phyloP scores from a whole-genome alignment of 805 yeast genomes.

The Candida silvatica region DNA sequence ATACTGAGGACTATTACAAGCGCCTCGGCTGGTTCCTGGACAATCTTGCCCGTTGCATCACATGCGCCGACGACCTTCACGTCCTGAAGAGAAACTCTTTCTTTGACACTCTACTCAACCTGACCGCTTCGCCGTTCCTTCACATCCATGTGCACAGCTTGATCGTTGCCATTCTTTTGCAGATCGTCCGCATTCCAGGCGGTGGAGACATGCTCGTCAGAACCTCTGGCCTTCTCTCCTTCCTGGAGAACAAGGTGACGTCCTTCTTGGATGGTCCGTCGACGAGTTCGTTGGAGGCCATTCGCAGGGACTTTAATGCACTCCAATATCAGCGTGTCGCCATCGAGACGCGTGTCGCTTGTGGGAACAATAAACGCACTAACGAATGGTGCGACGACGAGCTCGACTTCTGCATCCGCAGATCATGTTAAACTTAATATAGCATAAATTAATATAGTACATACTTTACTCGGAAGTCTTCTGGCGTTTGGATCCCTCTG shows the following conservation, averaged over 20 bases:
- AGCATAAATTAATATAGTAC: too few relatives aligned
- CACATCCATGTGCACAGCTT: constrained; percentile 29
- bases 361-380: constrained; percentile 45
- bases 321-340: constrained; percentile 36
- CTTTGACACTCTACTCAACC: constrained; percentile 59
- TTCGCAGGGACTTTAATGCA: constrained; percentile 22
- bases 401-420: constrained; percentile 13
- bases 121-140: constrained; percentile 43
- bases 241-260: constrained; percentile 26
- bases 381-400: constrained; percentile 56
- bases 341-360: constrained; percentile 26
- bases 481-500: too few relatives aligned
- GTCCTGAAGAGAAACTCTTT: constrained; percentile 44
- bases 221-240: constrained; percentile 40
- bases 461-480: too few relatives aligned
- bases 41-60: constrained; percentile 38
- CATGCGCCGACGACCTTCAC: constrained; percentile 41
- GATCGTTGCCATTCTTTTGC: constrained; percentile 34
- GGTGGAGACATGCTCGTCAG: constrained; percentile 54
- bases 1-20: constrained; percentile 39
- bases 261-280: not conserved
- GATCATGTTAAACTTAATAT: not conserved
- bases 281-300: not conserved
- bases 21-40: constrained; percentile 63
- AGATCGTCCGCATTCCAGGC: constrained; percentile 42